Base-by-base conservation (phyloP, 2,329 filamentous ascomycete species). In the Aspergillus uvarum region DNA sequence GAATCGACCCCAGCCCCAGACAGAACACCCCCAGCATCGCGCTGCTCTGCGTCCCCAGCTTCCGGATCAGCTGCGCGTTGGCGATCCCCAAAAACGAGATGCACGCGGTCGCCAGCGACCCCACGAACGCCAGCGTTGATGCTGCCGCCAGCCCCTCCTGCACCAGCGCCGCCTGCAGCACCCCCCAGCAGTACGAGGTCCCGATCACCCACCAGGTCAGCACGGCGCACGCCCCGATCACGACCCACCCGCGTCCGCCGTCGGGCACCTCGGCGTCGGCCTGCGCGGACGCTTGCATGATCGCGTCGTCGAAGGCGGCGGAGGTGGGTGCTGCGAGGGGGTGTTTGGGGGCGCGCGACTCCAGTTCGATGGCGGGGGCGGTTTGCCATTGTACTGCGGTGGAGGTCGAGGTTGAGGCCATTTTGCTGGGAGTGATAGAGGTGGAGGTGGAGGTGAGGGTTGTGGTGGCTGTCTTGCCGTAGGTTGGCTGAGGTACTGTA, bases 131-230 rank as follows among this genome's bases (percentile, higher is more conserved):
- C 22, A 88, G 74, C 0, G 82, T 85, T 0, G 81, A 81, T 0
- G 84, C 76, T 0, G 78, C 77, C 0, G 79, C 78, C 1, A 86
- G 72, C 24, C 70, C 69, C 10, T 80, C 72, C 35, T 81, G 72
- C 3, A 86, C 80, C 1, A 88, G 77, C 0, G 81, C 84, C 4
- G 79, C 78, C 70, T 89, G 86, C 51, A 87, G 74, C 0, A 89
- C 79, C 24, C 85, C 86, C 85, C 85, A 88, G 63, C 79, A 80
- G 67, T 85, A 86, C 7, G 79, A 79, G 0, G 80, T 83, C 54
- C 85, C 85, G 52, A 83, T 79, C 54, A 82, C 78, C 83, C 82
- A 85, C 76, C 83, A 87, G 2, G 81, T 78, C 11, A 86, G 66
- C 1, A 83, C 67, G 2, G 80, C 78, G 64, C 82, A 84, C 32